phyloP scores from a whole-genome alignment of 164 flowering plant genomes.

The Berberis thunbergii region DNA sequence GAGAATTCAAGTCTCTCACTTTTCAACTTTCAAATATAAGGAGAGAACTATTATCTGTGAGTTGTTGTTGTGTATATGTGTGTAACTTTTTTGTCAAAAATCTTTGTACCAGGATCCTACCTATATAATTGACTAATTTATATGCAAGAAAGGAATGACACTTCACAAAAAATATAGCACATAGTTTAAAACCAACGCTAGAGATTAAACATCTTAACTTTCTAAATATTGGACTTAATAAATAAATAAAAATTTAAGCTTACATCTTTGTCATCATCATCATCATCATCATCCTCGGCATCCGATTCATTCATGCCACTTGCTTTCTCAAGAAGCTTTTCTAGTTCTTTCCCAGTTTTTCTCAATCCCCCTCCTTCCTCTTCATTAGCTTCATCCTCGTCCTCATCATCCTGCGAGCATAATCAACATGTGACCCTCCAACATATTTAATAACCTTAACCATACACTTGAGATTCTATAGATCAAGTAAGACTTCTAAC shows the following conservation, averaged over 20 bases:
- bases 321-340: conserved; percentile 73
- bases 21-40: too few relatives aligned
- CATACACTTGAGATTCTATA: not conserved
- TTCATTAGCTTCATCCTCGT: conserved; percentile 63
- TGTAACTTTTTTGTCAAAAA: too few relatives aligned
- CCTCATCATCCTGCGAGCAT: conserved; percentile 77
- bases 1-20: too few relatives aligned
- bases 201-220: too few relatives aligned
- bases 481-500: not conserved
- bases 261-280: conserved; percentile 73
- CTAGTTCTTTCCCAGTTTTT: conserved; percentile 90
- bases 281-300: conserved; percentile 82
- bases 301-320: conserved; percentile 75
- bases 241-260: conserved; percentile 12
- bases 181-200: too few relatives aligned
- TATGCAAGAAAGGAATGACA: too few relatives aligned
- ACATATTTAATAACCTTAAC: not conserved
- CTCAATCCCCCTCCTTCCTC: conserved; percentile 90
- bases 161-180: too few relatives aligned
- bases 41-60: too few relatives aligned
- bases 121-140: too few relatives aligned
- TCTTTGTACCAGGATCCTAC: too few relatives aligned
- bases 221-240: not conserved
- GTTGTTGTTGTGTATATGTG: too few relatives aligned
- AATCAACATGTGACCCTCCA: not conserved